These are phyloP conservation scores for Cystofilobasidium ferigula DNA, from an alignment of 768 basidiomycete species.

Conservation along the genomic window DNA sequence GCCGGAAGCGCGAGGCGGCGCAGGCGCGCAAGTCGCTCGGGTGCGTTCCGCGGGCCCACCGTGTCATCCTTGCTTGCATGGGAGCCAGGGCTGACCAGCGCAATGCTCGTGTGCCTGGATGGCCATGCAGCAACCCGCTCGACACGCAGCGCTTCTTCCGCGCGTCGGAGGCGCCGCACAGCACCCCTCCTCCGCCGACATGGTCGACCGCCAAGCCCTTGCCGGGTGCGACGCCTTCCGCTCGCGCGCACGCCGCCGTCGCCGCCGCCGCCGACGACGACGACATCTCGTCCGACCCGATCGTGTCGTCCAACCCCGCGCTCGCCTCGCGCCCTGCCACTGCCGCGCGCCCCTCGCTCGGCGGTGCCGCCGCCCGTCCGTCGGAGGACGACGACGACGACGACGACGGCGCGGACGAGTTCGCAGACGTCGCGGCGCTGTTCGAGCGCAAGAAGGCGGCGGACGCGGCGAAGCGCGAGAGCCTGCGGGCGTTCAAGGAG, in stretches of 20 bases:
- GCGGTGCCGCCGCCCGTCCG: too few species aligned
- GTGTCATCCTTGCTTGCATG: neutral
- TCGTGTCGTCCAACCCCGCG: constrained; percentile 2
- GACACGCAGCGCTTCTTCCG: constrained; percentile 4
- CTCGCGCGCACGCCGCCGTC: neutral
- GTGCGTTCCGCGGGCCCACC: neutral
- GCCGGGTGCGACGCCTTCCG: neutral
- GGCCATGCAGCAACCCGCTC: neutral
- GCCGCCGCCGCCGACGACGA: neutral
- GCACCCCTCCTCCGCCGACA: neutral
- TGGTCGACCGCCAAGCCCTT: neutral
- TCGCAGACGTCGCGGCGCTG: neutral
- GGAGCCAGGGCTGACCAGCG: neutral
- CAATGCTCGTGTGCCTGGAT: neutral
- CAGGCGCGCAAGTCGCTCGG: neutral
- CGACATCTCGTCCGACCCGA: neutral
- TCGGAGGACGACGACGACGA: too few species aligned
- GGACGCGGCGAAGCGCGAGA: neutral
- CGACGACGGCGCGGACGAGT: neutral
- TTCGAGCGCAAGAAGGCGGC: neutral
- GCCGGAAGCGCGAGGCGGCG: neutral
- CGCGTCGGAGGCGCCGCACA: neutral
- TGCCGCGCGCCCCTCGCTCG: too few species aligned
- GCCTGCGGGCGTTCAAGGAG: neutral
- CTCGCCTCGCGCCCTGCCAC: neutral